A percentile compares a stretch with the other conserved stretches of the same genome.
phyloP scores from a whole-genome alignment of 805 yeast species.

The Starmerella apicola region DNA sequence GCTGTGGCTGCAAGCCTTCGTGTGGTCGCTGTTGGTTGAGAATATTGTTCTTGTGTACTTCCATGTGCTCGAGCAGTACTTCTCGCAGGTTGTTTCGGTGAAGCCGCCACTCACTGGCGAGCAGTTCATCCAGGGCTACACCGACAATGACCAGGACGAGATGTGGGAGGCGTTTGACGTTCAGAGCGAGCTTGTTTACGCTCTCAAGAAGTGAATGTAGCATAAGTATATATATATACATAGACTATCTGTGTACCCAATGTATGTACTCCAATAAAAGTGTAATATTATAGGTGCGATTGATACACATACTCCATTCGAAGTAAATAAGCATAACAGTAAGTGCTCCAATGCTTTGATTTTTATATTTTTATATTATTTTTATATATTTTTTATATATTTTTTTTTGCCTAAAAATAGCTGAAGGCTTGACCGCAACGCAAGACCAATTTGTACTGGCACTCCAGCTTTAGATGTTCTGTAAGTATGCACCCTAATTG shows the following conservation, averaged over 20 bases:
- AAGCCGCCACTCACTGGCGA: neutral
- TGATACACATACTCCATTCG: too few relatives aligned
- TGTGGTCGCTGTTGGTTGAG: conserved; percentile 40
- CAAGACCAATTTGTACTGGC: too few relatives aligned
- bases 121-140: neutral
- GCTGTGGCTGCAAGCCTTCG: conserved; percentile 31
- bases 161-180: conserved; percentile 9
- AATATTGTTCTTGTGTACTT: conserved; percentile 35
- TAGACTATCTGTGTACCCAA: neutral
- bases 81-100: neutral
- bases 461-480: too few relatives aligned
- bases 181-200: conserved; percentile 3
- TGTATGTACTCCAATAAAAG: too few relatives aligned
- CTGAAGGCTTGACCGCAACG: too few relatives aligned
- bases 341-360: too few relatives aligned
- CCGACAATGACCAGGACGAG: conserved; percentile 5
- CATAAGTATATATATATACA: neutral
- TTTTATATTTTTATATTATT: too few relatives aligned
- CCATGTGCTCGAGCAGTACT: conserved; percentile 5
- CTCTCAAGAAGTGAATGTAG: neutral
- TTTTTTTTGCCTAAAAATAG: too few relatives aligned
- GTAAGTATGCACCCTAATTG: too few relatives aligned
- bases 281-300: too few relatives aligned
- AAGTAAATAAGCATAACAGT: too few relatives aligned
- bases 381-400: too few relatives aligned